These are phyloP conservation scores for Linum usitatissimum DNA, from an alignment of 345 rosid species.

Conservation along the genomic window DNA sequence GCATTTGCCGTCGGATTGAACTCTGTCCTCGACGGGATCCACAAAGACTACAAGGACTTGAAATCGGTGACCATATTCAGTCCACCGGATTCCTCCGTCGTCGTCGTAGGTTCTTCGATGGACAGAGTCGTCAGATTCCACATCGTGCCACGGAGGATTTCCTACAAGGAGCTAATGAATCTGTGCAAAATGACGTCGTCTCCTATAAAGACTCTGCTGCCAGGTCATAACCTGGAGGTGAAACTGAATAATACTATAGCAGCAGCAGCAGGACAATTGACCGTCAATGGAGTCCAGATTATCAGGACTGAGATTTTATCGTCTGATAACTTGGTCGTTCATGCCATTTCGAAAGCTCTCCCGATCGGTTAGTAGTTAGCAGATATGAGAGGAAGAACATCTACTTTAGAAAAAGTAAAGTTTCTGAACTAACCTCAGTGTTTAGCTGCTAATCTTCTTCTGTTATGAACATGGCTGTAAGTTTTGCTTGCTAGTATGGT, in stretches of 20 bases:
- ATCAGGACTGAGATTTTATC: constrained; percentile 40
- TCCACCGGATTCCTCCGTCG: constrained; percentile 37
- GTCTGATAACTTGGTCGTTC: constrained; percentile 41
- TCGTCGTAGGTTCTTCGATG: constrained; percentile 48
- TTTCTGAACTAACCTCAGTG: not conserved
- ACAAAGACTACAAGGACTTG: constrained; percentile 27
- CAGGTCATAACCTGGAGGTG: constrained; percentile 34
- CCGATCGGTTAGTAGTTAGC: constrained; percentile 10
- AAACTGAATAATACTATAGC: constrained; percentile 10
- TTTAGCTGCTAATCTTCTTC: not conserved
- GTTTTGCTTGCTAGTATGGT: too few relatives aligned
- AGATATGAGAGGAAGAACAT: too few relatives aligned
- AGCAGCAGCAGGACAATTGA: constrained; percentile 16
- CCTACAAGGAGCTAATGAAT: constrained; percentile 28
- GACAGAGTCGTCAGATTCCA: constrained; percentile 49
- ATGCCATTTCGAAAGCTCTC: constrained; percentile 45
- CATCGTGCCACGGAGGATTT: constrained; percentile 35
- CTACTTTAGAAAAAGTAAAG: not conserved
- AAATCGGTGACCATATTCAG: constrained; percentile 51
- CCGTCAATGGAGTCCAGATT: constrained; percentile 42
- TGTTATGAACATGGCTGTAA: too few relatives aligned
- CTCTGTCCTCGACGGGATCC: constrained; percentile 50
- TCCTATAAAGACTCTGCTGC: constrained; percentile 42
- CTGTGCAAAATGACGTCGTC: constrained; percentile 31
- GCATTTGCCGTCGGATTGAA: constrained; percentile 65